Base-by-base conservation (phyloP, 2,329 filamentous ascomycete species). In the Cytospora piceicola region DNA sequence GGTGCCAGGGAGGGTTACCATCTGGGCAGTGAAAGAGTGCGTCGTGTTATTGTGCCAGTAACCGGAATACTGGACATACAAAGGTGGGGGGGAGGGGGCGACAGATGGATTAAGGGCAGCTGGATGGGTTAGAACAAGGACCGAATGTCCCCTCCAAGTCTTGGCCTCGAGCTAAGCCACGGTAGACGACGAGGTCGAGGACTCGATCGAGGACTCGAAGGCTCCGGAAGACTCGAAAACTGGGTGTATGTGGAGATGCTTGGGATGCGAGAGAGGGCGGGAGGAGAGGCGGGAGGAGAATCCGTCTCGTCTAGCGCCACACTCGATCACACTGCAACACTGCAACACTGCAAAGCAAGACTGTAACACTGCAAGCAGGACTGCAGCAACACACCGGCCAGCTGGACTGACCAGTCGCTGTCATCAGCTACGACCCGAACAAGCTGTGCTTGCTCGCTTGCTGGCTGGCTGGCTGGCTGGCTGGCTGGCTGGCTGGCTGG, bases 1-100 rank as follows among this genome's bases (percentile, higher is more conserved):
- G 74, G 75, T 72, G 71, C 77, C 75, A 70, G 80, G 76, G 76
- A 72, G 73, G 71, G 72, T 72, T 72, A 81, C 78, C 78, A 82
- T 82, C 78, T 81, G 81, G 77, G 77, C 77, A 73, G 70, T 30
- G 39, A 42, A 34, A 46, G 59, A 46, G 56, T 39, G 58, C 42
- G 39, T 56, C 58, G 58, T 60, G 22, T 53, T 51, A 32, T 67
- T 54, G 62, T 65, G 65, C 46, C 49, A 39, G 63, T 24, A 14
- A 56, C 51, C 34, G 34, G 39, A 32, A 27, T 27, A 34, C 46
- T 64, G 56, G 46, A 49, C 54, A 53, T 53, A 32, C 51, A 49
- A 46, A 39, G 46, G 32, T 34, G 51, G 60, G 46, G 32, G 52
- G 51, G 60, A 46, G 39, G 42, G 39, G 29, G 39, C 42, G 53